Evolutionary conservation across 768 basidiomycete species (phyloP).

Genomic region (Mycena leptocephala): DNA sequence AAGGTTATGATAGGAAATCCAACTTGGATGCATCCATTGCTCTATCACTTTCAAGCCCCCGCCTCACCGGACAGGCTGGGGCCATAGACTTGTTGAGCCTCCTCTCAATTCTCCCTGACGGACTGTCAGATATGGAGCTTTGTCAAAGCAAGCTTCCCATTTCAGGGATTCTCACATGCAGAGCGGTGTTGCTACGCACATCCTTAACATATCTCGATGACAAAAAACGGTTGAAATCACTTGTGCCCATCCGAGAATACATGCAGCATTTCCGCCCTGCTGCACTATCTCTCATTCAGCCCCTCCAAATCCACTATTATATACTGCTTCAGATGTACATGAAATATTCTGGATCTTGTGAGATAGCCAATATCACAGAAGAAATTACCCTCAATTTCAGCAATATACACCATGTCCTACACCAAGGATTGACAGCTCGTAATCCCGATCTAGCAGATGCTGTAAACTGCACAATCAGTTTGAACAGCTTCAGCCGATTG

Average conservation of each 20-base stretch:
- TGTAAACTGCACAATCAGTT: neutral
- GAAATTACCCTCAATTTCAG: neutral
- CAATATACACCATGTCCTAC: neutral
- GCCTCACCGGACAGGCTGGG: neutral
- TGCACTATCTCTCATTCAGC: neutral
- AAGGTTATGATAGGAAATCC: neutral
- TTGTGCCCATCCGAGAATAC: too few relatives aligned
- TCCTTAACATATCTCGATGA: neutral
- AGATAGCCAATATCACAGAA: neutral
- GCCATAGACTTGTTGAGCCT: too few relatives aligned
- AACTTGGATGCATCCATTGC: conserved; percentile 11
- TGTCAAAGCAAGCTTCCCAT: neutral
- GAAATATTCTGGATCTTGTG: neutral
- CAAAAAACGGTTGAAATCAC: neutral
- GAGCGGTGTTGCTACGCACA: neutral
- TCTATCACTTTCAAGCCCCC: conserved; percentile 8
- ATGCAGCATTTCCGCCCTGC: neutral
- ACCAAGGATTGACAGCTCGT: neutral
- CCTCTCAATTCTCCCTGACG: conserved; percentile 14
- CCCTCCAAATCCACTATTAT: neutral
- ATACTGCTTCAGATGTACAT: neutral
- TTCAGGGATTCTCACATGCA: neutral
- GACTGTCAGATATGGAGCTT: conserved; percentile 5
- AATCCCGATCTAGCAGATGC: neutral
- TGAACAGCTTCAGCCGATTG: neutral